phyloP scores from a whole-genome alignment of 225 moss, liverwort and hornwort species.

The Asterella californica region DNA sequence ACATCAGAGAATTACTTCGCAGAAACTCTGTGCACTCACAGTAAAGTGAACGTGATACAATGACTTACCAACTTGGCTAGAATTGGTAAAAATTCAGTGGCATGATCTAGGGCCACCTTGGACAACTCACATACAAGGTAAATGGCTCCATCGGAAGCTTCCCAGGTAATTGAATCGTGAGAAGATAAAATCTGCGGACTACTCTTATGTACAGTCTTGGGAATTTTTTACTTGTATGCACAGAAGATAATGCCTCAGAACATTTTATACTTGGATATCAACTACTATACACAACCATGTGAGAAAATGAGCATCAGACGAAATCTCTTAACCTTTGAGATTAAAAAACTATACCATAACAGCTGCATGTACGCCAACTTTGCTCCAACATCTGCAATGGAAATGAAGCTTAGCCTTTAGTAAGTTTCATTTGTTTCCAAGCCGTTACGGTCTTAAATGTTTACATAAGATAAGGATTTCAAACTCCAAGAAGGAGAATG shows the following conservation, averaged over 20 bases:
- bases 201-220: background rate
- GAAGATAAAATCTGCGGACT: constrained; percentile 28
- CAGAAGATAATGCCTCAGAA: background rate
- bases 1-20: background rate
- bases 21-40: background rate
- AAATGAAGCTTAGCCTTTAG: background rate
- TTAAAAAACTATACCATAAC: constrained; percentile 2
- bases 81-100: constrained; percentile 60
- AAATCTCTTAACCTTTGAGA: background rate
- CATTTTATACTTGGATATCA: background rate
- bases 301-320: background rate
- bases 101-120: constrained; percentile 62
- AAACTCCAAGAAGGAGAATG: too few species aligned
- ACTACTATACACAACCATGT: background rate
- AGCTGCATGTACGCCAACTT: constrained; percentile 8
- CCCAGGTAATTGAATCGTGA: constrained; percentile 57
- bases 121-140: constrained; percentile 71
- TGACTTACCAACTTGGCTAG: constrained; percentile 54
- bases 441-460: too few species aligned
- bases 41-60: background rate
- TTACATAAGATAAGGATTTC: too few species aligned
- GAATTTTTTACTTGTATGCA: constrained; percentile 7
- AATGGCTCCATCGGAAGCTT: constrained; percentile 68
- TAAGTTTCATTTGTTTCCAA: too few species aligned
- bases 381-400: constrained; percentile 20